Conservation (phyloP, 164 flowering plant species). For the Annona squamosa region DNA sequence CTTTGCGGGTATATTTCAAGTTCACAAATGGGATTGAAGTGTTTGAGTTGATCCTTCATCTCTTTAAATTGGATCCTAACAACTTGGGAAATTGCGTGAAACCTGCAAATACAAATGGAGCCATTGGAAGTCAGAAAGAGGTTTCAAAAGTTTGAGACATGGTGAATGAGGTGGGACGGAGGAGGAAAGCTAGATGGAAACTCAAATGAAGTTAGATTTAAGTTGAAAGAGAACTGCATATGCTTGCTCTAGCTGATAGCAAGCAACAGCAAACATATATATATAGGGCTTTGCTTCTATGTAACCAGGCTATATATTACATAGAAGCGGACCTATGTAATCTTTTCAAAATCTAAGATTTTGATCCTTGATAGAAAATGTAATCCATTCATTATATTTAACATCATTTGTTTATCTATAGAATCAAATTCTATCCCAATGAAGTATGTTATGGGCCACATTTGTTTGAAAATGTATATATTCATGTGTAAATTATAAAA, state of each 20-base stretch:
- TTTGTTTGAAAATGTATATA: too few species aligned
- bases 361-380: too few species aligned
- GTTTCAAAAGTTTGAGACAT: slow-evolving; percentile 30
- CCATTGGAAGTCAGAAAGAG: slow-evolving; percentile 44
- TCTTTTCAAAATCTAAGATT: too few species aligned
- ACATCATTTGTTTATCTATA: too few species aligned
- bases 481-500: too few species aligned
- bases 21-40: slow-evolving; percentile 28
- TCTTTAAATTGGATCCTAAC: slow-evolving; percentile 40
- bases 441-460: too few species aligned
- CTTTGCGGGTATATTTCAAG: slow-evolving; percentile 46
- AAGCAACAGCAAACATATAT: slow-evolving; percentile 33
- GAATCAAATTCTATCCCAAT: too few species aligned
- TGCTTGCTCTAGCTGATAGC: slow-evolving; percentile 42
- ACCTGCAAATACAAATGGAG: slow-evolving; percentile 47
- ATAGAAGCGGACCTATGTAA: too few species aligned
- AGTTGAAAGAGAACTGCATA: slow-evolving; percentile 41
- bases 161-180: slow-evolving; percentile 45
- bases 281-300: too few species aligned
- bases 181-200: slow-evolving; percentile 37
- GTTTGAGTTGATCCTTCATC: slow-evolving; percentile 30
- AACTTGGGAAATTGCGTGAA: slow-evolving; percentile 56
- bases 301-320: too few species aligned
- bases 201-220: slow-evolving; percentile 51
- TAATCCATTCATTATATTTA: too few species aligned